Conservation (phyloP, 1,139 yeast genomes). For the Suhomyces bokatorum region DNA sequence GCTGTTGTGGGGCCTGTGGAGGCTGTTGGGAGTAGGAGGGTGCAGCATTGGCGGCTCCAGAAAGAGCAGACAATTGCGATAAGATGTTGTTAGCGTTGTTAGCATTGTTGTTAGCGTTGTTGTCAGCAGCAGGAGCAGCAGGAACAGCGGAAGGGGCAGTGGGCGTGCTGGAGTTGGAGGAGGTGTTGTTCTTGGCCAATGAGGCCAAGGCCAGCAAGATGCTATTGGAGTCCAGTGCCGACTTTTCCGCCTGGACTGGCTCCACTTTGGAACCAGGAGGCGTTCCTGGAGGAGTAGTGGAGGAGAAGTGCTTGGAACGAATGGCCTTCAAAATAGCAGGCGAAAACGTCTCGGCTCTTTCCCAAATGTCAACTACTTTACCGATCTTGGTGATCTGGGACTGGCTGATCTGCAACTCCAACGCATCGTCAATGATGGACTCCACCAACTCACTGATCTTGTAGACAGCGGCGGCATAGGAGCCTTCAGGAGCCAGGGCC, state of each 20-base stretch:
- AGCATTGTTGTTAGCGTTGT: too few species aligned
- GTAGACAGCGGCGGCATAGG: slow-evolving; percentile 72
- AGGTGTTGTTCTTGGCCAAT: slow-evolving; percentile 36
- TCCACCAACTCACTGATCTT: slow-evolving; percentile 60
- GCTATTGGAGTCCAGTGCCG: slow-evolving; percentile 52
- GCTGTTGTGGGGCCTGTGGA: slow-evolving; percentile 1
- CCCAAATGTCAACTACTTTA: slow-evolving; percentile 92
- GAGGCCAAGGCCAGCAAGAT: slow-evolving; percentile 68
- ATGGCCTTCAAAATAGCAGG: slow-evolving; percentile 55
- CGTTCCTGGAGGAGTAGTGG: slow-evolving; percentile 59
- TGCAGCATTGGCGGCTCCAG: slow-evolving; percentile 27
- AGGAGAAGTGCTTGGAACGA: slow-evolving; percentile 58
- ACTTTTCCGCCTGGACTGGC: slow-evolving; percentile 23
- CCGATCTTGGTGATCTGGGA: slow-evolving; percentile 69
- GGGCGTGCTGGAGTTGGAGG: slow-evolving; percentile 24
- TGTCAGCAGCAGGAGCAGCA: slow-evolving; percentile 17
- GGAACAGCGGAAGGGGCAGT: slow-evolving; percentile 25
- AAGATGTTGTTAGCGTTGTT: slow-evolving; percentile 41
- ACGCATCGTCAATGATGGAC: slow-evolving; percentile 59
- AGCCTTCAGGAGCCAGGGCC: slow-evolving; percentile 62
- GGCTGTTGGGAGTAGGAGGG: slow-evolving; percentile 2
- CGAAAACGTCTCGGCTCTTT: slow-evolving; percentile 75
- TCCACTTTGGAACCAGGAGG: slow-evolving; percentile 43
- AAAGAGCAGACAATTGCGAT: slow-evolving; percentile 47
- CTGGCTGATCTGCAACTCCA: slow-evolving; percentile 51